Conservation (phyloP, 1,284 basidiomycete genomes). For the Apiotrichum sp. region DNA sequence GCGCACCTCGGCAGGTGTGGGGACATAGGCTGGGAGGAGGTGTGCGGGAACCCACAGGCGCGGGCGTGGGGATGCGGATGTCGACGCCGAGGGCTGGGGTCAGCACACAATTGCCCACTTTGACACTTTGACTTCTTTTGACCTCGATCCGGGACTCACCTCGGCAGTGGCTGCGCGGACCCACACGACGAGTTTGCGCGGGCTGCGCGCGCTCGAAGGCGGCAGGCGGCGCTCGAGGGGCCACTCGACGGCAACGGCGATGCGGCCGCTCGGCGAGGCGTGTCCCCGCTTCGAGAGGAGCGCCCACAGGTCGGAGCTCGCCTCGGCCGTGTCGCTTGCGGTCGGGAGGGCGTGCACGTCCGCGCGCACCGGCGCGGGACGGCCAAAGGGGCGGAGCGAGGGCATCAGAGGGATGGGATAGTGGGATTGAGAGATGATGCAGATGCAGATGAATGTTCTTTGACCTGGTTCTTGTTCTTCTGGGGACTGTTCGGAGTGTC, state of each 20-base stretch:
- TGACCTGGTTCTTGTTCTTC: background rate
- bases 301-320: constrained; percentile 12
- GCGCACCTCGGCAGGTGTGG: constrained; percentile 20
- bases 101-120: background rate
- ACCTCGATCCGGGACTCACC: background rate
- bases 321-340: constrained; percentile 11
- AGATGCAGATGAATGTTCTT: background rate
- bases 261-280: constrained; percentile 1
- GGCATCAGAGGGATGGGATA: constrained; percentile 4
- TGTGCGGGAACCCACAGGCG: constrained; percentile 26
- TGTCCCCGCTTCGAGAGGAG: background rate
- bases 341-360: constrained; percentile 12
- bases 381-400: constrained; percentile 13
- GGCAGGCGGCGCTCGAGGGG: constrained; percentile 11
- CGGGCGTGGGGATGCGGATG: constrained; percentile 3
- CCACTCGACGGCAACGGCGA: constrained; percentile 15
- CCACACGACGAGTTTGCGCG: constrained; percentile 17
- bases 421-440: background rate
- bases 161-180: constrained; percentile 6
- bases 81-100: background rate
- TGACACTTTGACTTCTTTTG: background rate
- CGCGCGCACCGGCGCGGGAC: constrained; percentile 10
- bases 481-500: too few relatives aligned
- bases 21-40: constrained; percentile 27
- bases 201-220: background rate